phyloP scores from a whole-genome alignment of 805 yeast species.

The Yarrowia sp. region DNA sequence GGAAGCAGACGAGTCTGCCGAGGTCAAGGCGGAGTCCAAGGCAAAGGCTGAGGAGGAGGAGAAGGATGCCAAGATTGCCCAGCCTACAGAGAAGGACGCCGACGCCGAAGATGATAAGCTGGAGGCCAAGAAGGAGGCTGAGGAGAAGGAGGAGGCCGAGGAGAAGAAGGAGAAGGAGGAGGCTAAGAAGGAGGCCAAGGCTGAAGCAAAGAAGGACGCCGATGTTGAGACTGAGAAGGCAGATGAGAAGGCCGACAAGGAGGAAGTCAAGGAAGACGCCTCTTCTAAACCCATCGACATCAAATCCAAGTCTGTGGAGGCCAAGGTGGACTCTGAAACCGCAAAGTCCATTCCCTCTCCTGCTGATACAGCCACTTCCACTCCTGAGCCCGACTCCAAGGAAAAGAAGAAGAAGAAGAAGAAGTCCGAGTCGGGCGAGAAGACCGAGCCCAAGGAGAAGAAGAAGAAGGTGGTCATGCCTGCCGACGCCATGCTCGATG shows the following conservation, averaged over 20 bases:
- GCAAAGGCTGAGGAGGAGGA: not conserved
- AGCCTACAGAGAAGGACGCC: constrained; percentile 19
- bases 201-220: not conserved
- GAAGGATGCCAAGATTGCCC: not conserved
- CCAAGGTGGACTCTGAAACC: constrained; percentile 40
- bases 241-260: constrained; percentile 19
- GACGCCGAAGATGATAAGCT: constrained; percentile 28
- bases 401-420: constrained; percentile 16
- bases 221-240: constrained; percentile 25
- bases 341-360: constrained; percentile 36
- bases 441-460: constrained; percentile 26
- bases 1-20: not conserved
- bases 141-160: not conserved
- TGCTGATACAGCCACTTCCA: constrained; percentile 38
- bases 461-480: constrained; percentile 31
- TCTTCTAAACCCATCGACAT: constrained; percentile 13
- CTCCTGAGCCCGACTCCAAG: constrained; percentile 35
- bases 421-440: constrained; percentile 21
- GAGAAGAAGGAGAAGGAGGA: not conserved
- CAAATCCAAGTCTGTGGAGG: constrained; percentile 28
- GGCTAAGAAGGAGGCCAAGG: not conserved
- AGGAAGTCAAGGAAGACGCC: not conserved
- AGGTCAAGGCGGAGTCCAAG: constrained; percentile 1
- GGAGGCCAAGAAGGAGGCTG: constrained; percentile 3
- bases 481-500: constrained; percentile 37